These are phyloP conservation scores for Penicillium hesseltinei DNA, from an alignment of 2,329 filamentous ascomycete species.

Conservation along the genomic window DNA sequence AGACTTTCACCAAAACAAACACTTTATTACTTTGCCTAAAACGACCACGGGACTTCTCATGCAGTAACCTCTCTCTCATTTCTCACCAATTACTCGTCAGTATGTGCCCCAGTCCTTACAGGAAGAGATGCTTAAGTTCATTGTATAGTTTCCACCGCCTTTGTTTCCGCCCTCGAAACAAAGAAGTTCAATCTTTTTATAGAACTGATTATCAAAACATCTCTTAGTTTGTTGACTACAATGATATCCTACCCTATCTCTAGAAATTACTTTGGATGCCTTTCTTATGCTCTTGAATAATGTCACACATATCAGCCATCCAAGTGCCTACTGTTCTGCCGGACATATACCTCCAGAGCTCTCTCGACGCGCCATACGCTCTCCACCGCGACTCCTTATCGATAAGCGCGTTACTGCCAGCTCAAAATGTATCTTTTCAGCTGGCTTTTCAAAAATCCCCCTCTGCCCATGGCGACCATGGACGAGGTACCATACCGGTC, in stretches of 20 bases:
- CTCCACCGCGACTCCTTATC: constrained; percentile 17
- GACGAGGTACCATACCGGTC: constrained; percentile 48
- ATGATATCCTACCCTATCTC: not conserved
- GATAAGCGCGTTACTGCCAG: constrained; percentile 19
- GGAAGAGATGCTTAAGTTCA: not conserved
- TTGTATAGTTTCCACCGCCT: not conserved
- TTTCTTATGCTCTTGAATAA: not conserved
- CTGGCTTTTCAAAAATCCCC: not conserved
- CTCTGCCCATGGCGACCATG: constrained; percentile 21
- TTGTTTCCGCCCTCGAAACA: not conserved
- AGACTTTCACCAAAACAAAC: not conserved
- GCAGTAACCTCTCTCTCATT: not conserved
- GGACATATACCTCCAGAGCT: not conserved
- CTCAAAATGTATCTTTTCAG: not conserved
- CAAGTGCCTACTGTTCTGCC: not conserved
- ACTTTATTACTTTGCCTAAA: not conserved
- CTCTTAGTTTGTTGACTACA: not conserved
- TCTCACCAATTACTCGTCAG: not conserved
- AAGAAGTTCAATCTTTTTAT: constrained; percentile 1
- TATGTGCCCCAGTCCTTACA: not conserved
- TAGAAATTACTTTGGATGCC: not conserved
- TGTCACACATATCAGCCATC: not conserved
- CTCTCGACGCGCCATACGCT: not conserved
- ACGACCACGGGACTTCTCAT: not conserved
- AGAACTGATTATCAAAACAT: not conserved